Base-by-base conservation (phyloP, 1,284 basidiomycete genomes). In the Fistulina hepatica region DNA sequence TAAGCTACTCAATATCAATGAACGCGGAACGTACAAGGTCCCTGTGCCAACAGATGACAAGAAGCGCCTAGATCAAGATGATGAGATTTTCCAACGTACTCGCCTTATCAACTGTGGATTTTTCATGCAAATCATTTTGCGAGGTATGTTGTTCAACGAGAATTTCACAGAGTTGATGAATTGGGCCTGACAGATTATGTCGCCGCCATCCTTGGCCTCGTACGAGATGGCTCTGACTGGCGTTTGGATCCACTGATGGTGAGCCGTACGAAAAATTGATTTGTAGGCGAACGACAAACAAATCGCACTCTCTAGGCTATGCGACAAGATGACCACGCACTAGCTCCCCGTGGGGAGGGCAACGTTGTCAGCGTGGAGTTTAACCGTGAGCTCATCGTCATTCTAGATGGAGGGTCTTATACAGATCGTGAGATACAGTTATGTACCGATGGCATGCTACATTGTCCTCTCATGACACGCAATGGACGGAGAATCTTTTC, bases 371-470 rank as follows among this genome's bases (percentile, higher is more conserved):
- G 79, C 0, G 56, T 84, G 35, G 84, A 88, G 54, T 83, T 83
- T 58, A 83, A 81, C 50, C 58, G 28, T 31, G 27, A 30, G 27
- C 17, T n/a, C 27, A 13, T 25, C 9, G 9, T n/a, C 9, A n/a
- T n/a, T n/a, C 24, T 9, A 9, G 24, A 25, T 25, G 24, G n/a
- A n/a, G n/a, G n/a, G n/a, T n/a, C n/a, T n/a, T n/a, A n/a, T n/a
- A n/a, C n/a, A n/a, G n/a, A n/a, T n/a, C 27, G n/a, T 6, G 6
- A 6, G n/a, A 13, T 16, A 6, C 27, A 31, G 28, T 81, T 6
- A 58, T 83, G 11, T 84, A 83, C 53, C 62, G 73, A 32, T 88
- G 83, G 84, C 84, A 89, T 50, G 64, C 81, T 10, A 67, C 77
- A 1, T 55, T 80, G 7, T 80, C 77, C 3, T 45, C 65, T 43